A percentile compares a stretch with the other conserved stretches of the same genome.
Evolutionary conservation across 192 early-diverging fungal species (phyloP).

Genomic region (Backusella luteola): DNA sequence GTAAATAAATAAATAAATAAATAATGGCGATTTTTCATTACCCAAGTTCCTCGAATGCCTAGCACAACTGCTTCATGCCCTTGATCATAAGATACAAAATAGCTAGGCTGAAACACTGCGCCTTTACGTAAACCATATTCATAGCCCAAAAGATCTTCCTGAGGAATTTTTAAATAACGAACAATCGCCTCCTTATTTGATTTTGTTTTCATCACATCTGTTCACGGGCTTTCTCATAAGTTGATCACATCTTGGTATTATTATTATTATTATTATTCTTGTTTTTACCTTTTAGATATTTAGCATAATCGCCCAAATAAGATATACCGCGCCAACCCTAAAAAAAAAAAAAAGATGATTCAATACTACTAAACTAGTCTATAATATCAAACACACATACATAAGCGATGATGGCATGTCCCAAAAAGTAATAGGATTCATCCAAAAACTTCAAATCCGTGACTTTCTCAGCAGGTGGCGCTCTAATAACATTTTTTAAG

Average conservation of each 20-base stretch:
- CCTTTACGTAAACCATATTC: slow-evolving; percentile 65
- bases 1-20: background rate
- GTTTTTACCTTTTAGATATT: too few relatives aligned
- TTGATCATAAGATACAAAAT: slow-evolving; percentile 70
- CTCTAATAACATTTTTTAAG: slow-evolving; percentile 11
- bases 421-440: slow-evolving; percentile 51
- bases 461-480: slow-evolving; percentile 33
- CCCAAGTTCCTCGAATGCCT: slow-evolving; percentile 73
- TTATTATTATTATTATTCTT: too few relatives aligned
- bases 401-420: slow-evolving; percentile 62
- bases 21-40: slow-evolving; percentile 10
- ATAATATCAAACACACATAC: slow-evolving; percentile 11
- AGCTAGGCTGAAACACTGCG: slow-evolving; percentile 68
- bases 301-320: too few relatives aligned
- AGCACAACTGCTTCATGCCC: slow-evolving; percentile 61
- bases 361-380: background rate
- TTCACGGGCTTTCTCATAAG: too few relatives aligned
- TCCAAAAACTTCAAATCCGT: slow-evolving; percentile 44
- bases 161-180: slow-evolving; percentile 60
- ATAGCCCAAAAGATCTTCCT: slow-evolving; percentile 67
- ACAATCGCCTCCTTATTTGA: slow-evolving; percentile 68
- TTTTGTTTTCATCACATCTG: slow-evolving; percentile 63
- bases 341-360: background rate
- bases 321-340: slow-evolving; percentile 43
- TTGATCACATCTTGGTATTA: too few relatives aligned